Percentiles rank a stretch among this genome's conserved stretches.
Conservation (phyloP, 164 flowering plant species). For the Cinnamomum chago region DNA sequence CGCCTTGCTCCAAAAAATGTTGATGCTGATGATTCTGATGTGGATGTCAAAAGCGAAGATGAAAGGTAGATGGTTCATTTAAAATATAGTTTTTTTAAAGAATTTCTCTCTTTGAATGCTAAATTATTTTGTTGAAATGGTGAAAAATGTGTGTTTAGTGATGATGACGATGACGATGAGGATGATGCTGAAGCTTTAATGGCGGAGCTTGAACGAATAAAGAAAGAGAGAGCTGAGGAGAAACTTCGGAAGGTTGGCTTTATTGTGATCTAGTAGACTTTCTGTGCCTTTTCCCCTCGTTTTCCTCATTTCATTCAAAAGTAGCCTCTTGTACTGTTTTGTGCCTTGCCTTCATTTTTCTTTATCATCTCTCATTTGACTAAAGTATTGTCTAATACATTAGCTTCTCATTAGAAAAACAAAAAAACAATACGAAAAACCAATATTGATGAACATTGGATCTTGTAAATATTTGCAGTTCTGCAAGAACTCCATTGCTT, state of each 20-base stretch:
- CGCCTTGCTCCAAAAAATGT: slow-evolving; percentile 69
- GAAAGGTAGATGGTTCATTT: slow-evolving; percentile 44
- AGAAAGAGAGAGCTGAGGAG: slow-evolving; percentile 92
- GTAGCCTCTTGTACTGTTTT: too few relatives aligned
- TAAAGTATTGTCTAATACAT: too few relatives aligned
- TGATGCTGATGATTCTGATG: slow-evolving; percentile 99
- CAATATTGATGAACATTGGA: too few relatives aligned
- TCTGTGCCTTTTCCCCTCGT: background rate
- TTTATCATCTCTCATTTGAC: too few relatives aligned
- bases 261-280: background rate
- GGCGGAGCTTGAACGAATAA: slow-evolving; percentile 88
- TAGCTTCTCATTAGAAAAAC: too few relatives aligned
- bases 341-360: too few relatives aligned
- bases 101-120: background rate
- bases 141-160: slow-evolving; percentile 6
- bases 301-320: background rate
- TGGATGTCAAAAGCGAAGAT: slow-evolving; percentile 66
- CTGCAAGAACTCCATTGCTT: too few relatives aligned
- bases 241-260: slow-evolving; percentile 57
- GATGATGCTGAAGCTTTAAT: slow-evolving; percentile 88
- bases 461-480: too few relatives aligned
- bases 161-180: slow-evolving; percentile 70
- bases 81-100: background rate
- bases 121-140: background rate
- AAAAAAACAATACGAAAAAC: too few relatives aligned